A percentile compares a stretch with the other conserved stretches of the same genome.
Evolutionary conservation across 495 filamentous ascomycete species (phyloP).

Genomic region (Daldinia loculata): DNA sequence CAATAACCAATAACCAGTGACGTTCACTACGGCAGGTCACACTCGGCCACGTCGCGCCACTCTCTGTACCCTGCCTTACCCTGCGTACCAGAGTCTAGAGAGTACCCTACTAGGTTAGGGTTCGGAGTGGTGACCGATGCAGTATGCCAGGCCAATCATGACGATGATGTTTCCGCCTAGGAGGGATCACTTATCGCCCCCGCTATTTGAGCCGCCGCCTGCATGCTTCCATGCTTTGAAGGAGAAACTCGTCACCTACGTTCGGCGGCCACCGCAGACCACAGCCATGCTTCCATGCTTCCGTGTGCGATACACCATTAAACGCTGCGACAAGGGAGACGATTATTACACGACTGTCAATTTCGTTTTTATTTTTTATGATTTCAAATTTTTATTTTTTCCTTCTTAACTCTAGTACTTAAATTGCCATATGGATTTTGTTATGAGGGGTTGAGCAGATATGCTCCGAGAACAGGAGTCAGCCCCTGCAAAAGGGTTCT

Average conservation of each 20-base stretch:
- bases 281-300: constrained; percentile 10
- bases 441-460: neutral
- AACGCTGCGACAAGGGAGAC: neutral
- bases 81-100: no score
- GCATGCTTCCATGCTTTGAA: constrained; percentile 11
- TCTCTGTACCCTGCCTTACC: no score
- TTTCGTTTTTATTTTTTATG: no score
- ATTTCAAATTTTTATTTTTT: neutral
- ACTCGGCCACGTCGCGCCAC: constrained; percentile 3
- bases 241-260: neutral
- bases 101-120: neutral
- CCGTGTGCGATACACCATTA: neutral
- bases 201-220: constrained; percentile 21
- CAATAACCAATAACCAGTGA: neutral
- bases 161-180: neutral
- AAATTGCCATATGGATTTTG: neutral
- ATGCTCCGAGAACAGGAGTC: neutral
- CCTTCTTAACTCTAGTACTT: neutral
- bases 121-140: neutral
- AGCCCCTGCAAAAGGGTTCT: neutral
- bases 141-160: neutral
- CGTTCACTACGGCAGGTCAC: neutral
- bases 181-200: neutral
- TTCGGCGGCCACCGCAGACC: neutral
- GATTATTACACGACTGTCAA: neutral